Base-by-base conservation (phyloP, 129 eudicot species). In the Flaveria bidentis region DNA sequence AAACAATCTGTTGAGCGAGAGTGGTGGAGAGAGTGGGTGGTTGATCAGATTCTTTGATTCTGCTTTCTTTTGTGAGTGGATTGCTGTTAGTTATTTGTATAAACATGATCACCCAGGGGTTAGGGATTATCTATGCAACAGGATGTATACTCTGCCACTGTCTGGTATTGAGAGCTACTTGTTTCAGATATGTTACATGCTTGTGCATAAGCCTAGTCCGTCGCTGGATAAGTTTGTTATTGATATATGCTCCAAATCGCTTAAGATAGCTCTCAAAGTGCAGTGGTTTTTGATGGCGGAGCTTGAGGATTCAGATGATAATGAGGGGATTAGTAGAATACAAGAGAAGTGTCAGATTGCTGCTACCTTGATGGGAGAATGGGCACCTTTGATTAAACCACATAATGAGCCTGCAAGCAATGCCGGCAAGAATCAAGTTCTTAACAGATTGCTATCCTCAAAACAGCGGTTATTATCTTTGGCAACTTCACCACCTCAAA, bases 291-390 rank as follows among this genome's bases (percentile, higher is more conserved):
- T 94, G 77, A 86, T 94, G 97, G 99, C 97, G 0, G 99, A 94
- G 89, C 86, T 94, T 80, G 99, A 94, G 88, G 99, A 94, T 74
- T 82, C 89, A 0, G 97, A 94, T 85, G 99, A 94, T 78, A 94
- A 91, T 73, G 97, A 94, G 18, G 99, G 99, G 78, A 91, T 94
- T 47, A 89, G 96, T 78, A 87, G 99, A 70, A 91, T 94, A 46
- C 99, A 94, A 83, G 99, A 94, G 78, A 94, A 91, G 84, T 94
- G 99, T 82, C 99, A 94, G 87, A 82, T 89, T 79, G 99, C 97
- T 0, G 97, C 97, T 1, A 94, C 99, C 23, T 78, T 94, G 69
- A 91, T 87, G 96, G 99, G 99, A 18, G 97, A 94, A 76, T 94
- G 99, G 99, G 81, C 96, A 0, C 91, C 96, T 58, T 81, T 94